phyloP scores from a whole-genome alignment of 1,284 basidiomycete species.

The Naganishia sp. region DNA sequence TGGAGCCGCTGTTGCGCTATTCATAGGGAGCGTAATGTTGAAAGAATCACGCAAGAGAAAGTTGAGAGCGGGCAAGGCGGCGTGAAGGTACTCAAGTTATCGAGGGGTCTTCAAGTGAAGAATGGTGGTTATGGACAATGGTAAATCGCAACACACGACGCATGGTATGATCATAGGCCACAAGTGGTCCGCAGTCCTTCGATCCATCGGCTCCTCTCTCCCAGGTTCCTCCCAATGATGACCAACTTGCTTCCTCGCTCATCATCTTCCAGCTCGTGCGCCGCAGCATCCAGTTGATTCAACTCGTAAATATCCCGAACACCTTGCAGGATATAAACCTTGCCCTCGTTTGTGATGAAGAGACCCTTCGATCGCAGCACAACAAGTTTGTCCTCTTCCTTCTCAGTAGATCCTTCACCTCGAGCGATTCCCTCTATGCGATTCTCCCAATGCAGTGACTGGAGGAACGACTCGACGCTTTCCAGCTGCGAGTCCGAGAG shows the following conservation, averaged over 20 bases:
- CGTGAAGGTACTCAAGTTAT: constrained; percentile 9
- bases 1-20: constrained; percentile 71
- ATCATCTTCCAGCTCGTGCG: constrained; percentile 35
- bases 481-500: constrained; percentile 52
- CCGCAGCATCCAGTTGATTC: constrained; percentile 51
- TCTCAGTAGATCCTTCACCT: constrained; percentile 4
- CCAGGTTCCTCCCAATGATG: constrained; percentile 78
- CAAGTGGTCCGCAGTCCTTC: constrained; percentile 14
- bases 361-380: constrained; percentile 30
- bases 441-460: constrained; percentile 29
- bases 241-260: constrained; percentile 68
- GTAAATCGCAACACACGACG: not conserved
- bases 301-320: constrained; percentile 84
- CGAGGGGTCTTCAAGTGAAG: not conserved
- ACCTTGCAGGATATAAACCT: constrained; percentile 74
- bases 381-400: constrained; percentile 49
- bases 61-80: constrained; percentile 33
- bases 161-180: constrained; percentile 1
- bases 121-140: not conserved
- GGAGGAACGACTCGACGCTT: constrained; percentile 24
- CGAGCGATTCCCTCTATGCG: constrained; percentile 36
- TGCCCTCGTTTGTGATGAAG: constrained; percentile 17
- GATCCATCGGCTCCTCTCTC: constrained; percentile 34
- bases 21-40: constrained; percentile 72
- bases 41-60: constrained; percentile 67